Conservation (phyloP, 352 stramenopile genomes). For the Phytopythium oedochilum region DNA sequence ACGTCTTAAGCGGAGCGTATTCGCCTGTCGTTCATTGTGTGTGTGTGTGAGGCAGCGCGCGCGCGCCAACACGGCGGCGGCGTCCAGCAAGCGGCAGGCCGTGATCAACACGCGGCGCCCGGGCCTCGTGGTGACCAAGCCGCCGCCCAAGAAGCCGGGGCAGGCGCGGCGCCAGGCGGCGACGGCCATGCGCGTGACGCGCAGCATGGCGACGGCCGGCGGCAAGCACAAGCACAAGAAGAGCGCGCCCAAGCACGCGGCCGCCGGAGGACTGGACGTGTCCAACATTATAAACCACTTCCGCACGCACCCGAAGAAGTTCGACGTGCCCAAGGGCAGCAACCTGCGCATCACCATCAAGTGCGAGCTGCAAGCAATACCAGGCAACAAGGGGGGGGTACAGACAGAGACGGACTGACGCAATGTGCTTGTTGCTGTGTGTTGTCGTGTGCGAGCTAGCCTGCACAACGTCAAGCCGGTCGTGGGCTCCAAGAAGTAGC, state of each 20-base stretch:
- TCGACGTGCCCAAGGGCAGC: slow-evolving; percentile 70
- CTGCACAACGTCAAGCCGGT: slow-evolving; percentile 73
- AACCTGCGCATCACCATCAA: slow-evolving; percentile 82
- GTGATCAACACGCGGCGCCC: slow-evolving; percentile 69
- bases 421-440: neutral
- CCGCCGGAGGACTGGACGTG: slow-evolving; percentile 43
- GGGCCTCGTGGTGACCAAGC: slow-evolving; percentile 36
- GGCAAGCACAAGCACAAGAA: slow-evolving; percentile 12
- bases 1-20: too few relatives aligned
- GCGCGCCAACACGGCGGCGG: slow-evolving; percentile 35
- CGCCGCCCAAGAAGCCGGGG: slow-evolving; percentile 17
- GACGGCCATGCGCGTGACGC: slow-evolving; percentile 29
- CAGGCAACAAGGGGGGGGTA: too few relatives aligned
- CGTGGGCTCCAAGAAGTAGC: slow-evolving; percentile 57
- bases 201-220: slow-evolving; percentile 3
- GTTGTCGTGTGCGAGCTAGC: slow-evolving; percentile 17
- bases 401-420: slow-evolving; percentile 6
- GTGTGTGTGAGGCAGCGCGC: slow-evolving; percentile 21
- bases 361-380: slow-evolving; percentile 23
- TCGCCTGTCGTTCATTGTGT: too few relatives aligned
- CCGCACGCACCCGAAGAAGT: slow-evolving; percentile 72
- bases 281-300: slow-evolving; percentile 82
- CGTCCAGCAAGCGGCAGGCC: slow-evolving; percentile 56
- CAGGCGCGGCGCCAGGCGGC: slow-evolving; percentile 41
- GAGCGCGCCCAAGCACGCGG: slow-evolving; percentile 18